Conservation (phyloP, 257 asterid species). For the Salvia rosmarinus region DNA sequence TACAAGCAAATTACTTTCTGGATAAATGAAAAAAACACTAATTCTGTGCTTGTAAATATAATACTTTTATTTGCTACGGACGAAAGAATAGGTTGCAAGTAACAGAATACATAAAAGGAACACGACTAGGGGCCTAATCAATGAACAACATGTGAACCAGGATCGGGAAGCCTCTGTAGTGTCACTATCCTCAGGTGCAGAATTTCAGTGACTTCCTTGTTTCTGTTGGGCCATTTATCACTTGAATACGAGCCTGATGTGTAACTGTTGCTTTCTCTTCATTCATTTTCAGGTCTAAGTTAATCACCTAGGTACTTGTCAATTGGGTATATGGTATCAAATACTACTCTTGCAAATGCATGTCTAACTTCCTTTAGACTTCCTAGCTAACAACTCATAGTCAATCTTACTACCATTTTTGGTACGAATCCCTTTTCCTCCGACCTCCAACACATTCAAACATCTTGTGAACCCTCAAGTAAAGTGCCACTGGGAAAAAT, state of each 20-base stretch:
- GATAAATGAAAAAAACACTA: not conserved
- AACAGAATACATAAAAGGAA: not conserved
- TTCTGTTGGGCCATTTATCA: too few species aligned
- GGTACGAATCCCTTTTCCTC: slow-evolving; percentile 55
- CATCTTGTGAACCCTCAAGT: slow-evolving; percentile 61
- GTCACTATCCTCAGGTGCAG: too few species aligned
- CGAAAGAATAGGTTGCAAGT: slow-evolving; percentile 18
- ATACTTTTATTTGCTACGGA: slow-evolving; percentile 10
- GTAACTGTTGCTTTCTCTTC: not conserved
- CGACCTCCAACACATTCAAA: slow-evolving; percentile 69
- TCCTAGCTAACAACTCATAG: slow-evolving; percentile 75
- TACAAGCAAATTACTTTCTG: not conserved
- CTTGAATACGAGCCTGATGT: not conserved
- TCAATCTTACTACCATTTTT: slow-evolving; percentile 72
- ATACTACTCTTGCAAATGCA: slow-evolving; percentile 83
- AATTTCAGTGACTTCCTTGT: too few species aligned
- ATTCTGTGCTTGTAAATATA: not conserved
- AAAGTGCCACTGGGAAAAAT: slow-evolving; percentile 55
- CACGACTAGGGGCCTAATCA: not conserved
- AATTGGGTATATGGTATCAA: slow-evolving; percentile 82
- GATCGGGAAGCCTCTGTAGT: not conserved
- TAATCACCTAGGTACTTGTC: slow-evolving; percentile 31
- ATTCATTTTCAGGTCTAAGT: not conserved
- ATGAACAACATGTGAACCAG: not conserved
- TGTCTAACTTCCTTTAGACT: slow-evolving; percentile 77